These are phyloP conservation scores for Paramecium sonneborni DNA, from an alignment of 73 alveolate genomes.

Conservation along the genomic window DNA sequence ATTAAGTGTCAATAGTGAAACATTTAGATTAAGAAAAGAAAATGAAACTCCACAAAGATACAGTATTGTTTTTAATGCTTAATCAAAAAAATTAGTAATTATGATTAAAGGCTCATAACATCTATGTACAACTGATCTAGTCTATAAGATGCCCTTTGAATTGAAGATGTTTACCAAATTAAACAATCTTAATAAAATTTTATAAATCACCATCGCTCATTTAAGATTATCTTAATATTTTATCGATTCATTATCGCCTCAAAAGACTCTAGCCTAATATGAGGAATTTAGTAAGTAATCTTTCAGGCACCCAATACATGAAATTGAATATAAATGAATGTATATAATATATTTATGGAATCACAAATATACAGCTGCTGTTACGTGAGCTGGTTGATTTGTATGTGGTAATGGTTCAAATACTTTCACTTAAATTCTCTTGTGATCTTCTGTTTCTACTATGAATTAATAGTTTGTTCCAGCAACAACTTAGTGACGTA, in stretches of 20 bases:
- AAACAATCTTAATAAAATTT: neutral
- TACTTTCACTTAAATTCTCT: conserved; percentile 28
- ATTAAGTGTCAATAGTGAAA: neutral
- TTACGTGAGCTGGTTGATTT: conserved; percentile 28
- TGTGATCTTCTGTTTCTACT: neutral
- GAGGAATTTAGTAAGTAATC: neutral
- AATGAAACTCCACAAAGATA: conserved; percentile 43
- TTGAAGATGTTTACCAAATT: neutral
- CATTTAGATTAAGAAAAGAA: neutral
- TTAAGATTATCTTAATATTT: neutral
- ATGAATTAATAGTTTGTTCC: conserved; percentile 49
- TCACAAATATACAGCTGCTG: conserved; percentile 16
- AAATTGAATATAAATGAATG: conserved; percentile 38
- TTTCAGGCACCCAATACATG: neutral
- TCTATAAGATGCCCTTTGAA: conserved; percentile 29
- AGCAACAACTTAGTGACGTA: conserved; percentile 49
- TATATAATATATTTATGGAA: neutral
- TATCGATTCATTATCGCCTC: neutral
- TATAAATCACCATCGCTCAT: neutral
- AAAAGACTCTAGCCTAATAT: neutral
- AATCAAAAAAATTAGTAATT: neutral
- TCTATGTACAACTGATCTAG: neutral
- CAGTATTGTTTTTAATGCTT: neutral
- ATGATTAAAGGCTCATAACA: conserved; percentile 40
- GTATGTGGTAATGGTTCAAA: conserved; percentile 56